These are phyloP conservation scores for Zoysia pacifica DNA, from an alignment of 176 grass and related monocot genomes.

Conservation along the genomic window DNA sequence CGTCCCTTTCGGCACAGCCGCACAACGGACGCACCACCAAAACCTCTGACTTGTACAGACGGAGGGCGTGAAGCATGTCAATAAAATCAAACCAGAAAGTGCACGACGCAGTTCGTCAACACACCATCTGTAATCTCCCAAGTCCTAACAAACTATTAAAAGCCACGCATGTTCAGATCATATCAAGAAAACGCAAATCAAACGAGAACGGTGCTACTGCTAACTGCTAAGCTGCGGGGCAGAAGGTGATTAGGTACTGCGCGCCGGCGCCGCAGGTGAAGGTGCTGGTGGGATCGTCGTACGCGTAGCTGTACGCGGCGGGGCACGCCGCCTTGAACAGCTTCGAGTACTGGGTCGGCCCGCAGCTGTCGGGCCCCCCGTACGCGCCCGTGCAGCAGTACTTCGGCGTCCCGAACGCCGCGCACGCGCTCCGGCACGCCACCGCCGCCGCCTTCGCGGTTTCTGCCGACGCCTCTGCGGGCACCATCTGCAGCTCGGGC, in stretches of 20 bases:
- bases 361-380: slow-evolving; percentile 51
- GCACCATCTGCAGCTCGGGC: slow-evolving; percentile 50
- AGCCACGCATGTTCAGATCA: neutral
- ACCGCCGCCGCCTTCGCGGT: slow-evolving; percentile 6
- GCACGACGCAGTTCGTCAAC: neutral
- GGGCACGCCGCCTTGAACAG: slow-evolving; percentile 88
- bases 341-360: slow-evolving; percentile 66
- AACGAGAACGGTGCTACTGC: neutral
- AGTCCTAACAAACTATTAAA: neutral
- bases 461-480: no score
- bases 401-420: slow-evolving; percentile 67
- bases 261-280: slow-evolving; percentile 74
- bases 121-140: neutral
- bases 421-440: slow-evolving; percentile 83
- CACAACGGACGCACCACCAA: neutral
- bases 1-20: neutral
- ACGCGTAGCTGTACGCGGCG: slow-evolving; percentile 85
- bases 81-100: neutral
- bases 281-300: slow-evolving; percentile 89
- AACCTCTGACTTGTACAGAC: neutral
- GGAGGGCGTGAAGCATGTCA: neutral
- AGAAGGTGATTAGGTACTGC: slow-evolving; percentile 80
- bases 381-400: slow-evolving; percentile 84
- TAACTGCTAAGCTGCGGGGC: slow-evolving; percentile 40
- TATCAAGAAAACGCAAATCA: neutral